Evolutionary conservation across 768 basidiomycete genomes (phyloP), one percentile per base, ranked within the genome.

Genomic region (Lactarius quietus): DNA sequence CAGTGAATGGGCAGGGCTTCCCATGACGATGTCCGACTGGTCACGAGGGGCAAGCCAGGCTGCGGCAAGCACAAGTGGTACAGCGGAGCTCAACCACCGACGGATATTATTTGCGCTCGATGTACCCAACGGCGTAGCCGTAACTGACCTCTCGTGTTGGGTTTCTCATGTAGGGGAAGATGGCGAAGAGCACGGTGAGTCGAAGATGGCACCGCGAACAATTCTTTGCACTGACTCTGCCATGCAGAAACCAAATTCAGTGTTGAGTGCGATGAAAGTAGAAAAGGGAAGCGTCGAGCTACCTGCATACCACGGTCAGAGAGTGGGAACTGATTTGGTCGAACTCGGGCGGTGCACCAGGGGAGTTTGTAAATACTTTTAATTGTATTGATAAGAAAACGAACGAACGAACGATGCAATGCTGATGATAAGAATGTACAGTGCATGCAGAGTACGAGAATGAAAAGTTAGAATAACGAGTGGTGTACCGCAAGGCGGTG

Each of bases 371-470:
- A 66, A 54, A 59, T 66, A 53, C 17, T 62, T 57, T 41, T 41
- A 66, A 58, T 5, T 62, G 51, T 57, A 57, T 59, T 64, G 64
- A 61, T 61, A 54, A 62, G 56, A 51, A 62, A 53, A 20, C 12
- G 61, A 62, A 62, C 56, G 57, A 66, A 65, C 51, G 64, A 31
- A 20, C n/a, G 33, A 58, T 66, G 65, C 65, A 45, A 62, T 54
- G 29, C 8, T 23, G 65, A 66, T 66, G 65, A 59, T 66, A 66
- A 66, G 2, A 51, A 66, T 66, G 61, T 66, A 66, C 65, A 66
- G 57, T 62, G 65, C 65, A 26, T 66, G 65, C 57, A 58, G 61
- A 52, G 61, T 62, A 59, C 65, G 57, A 62, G 23, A 62, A 66
- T 31, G n/a, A 51, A 43, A 35, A 53, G 28, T 18, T 23, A 6